Percentiles rank a stretch among this genome's conserved stretches.
These are phyloP conservation scores for Leucosporidium creatinivorum DNA, from an alignment of 768 basidiomycete species.

Conservation along the genomic window DNA sequence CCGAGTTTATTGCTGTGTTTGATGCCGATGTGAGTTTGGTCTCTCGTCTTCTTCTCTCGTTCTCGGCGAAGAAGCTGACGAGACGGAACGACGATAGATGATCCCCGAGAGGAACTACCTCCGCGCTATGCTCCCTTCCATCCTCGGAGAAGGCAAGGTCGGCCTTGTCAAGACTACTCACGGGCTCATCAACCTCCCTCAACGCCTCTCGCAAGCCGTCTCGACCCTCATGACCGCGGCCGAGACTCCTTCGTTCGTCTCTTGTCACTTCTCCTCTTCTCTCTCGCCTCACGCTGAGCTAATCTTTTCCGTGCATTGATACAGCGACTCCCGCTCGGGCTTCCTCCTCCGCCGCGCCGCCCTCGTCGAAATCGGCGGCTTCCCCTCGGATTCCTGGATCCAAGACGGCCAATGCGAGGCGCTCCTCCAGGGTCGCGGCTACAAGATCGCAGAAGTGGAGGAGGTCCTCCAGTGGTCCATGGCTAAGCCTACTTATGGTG, in stretches of 20 bases:
- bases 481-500: constrained; percentile 25
- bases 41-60: too few relatives aligned
- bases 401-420: constrained; percentile 35
- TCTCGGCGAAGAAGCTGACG: not conserved
- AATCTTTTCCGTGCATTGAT: not conserved
- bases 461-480: constrained; percentile 35
- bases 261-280: not conserved
- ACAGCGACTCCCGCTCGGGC: constrained; percentile 33
- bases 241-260: constrained; percentile 23
- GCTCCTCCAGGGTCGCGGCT: constrained; percentile 33
- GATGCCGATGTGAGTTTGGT: constrained; percentile 36
- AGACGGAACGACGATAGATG: constrained; percentile 16
- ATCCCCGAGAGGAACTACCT: constrained; percentile 36
- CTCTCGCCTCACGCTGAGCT: not conserved
- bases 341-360: constrained; percentile 35
- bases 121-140: constrained; percentile 31
- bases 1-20: constrained; percentile 35
- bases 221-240: constrained; percentile 31
- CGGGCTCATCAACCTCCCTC: constrained; percentile 37
- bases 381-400: constrained; percentile 34
- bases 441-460: constrained; percentile 27
- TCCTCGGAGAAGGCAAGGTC: constrained; percentile 28
- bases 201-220: constrained; percentile 21
- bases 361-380: constrained; percentile 35
- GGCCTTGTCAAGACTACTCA: constrained; percentile 35